Evolutionary conservation across 768 basidiomycete genomes (phyloP), one percentile per base, ranked within the genome.

Genomic region (Hericium rajendrae): DNA sequence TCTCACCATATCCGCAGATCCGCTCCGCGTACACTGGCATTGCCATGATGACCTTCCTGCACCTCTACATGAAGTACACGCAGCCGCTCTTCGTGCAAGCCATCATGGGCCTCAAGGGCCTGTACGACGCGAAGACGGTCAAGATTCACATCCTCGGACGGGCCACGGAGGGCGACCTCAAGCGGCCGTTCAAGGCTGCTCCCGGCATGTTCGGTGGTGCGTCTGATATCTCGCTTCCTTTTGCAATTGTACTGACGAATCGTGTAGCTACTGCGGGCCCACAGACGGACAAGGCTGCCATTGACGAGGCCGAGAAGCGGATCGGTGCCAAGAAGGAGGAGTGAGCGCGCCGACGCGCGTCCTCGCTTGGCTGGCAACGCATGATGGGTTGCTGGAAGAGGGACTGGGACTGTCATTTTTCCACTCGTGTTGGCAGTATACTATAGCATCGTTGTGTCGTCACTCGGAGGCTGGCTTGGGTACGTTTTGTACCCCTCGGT

Each of bases 21-120:
- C 83, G 83, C 41, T 74, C 77, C n/a, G 80, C 76, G 8, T 88
- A 79, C 71, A 80, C 83, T 71, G 86, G 87, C 61, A 71, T 92
- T 65, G 86, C 84, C 52, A 91, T 92, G 86, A 94, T 94, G 88
- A 78, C 67, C 58, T 86, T 94, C 78, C 84, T 97, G 76, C 95
- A 99, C 75, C 60, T 88, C 54, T 98, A 97, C 81, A 76, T 98
- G 74, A 84, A 89, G 69, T 97, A 90, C 80, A 94, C 93, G 6
- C 94, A 95, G 68, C 95, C 95, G 6, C 82, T 98, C 62, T 95
- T 97, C 74, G 88, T 97, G 62, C 95, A 97, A 71, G 82, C 82
- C 12, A 80, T 99, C 63, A 97, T 95, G 92, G 91, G 90, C n/a
- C 57, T 97, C 67, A 98, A 99, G 77, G 81, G 78, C 48, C 71